Base-by-base conservation (phyloP, 2,329 filamentous ascomycete genomes). In the Aspergillus felis region DNA sequence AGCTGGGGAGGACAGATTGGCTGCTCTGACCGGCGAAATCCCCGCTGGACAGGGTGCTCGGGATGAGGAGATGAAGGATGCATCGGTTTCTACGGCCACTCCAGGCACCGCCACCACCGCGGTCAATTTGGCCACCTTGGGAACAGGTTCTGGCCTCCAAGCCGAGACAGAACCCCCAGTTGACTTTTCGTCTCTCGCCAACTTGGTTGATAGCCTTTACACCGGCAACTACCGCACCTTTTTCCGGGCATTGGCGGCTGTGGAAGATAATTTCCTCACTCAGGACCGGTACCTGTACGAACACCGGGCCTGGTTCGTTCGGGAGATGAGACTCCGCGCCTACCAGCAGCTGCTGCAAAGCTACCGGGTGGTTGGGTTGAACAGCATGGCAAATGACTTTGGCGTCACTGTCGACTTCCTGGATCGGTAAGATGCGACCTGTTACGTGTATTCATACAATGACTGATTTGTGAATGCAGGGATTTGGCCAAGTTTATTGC, bases 401-500 rank as follows among this genome's bases (percentile, higher is more conserved):
- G 94, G 94, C 55, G 93, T 99, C 60, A 94, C 91, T 2, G 91
- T 99, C 17, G 93, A 97, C 74, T 99, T 93, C 78, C 81, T 99
- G 64, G 94, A 99, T 77, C 89, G 88, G 91, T 94, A 83, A 72
- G 87, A 64, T 28, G 10, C 2, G 7, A 35, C 14, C 14, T 0
- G 32, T 12, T 14, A 3, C 4, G 14, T 5, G 27, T 29, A n/a
- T 42, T 17, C 38, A 14, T 38, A 22, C 24, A 41, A 49, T 61
- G 52, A 60, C 60, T 66, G 24, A 60, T 51, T 42, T 32, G 60
- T 59, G 64, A 61, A 61, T 55, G 10, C 56, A 95, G 91, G 74
- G 94, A 99, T 71, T 86, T 99, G 57, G 92, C 93, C 72, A 94
- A 92, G 71, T 99, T 99, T 78, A 97, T 99, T 70, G 94, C 94